Evolutionary conservation across 768 basidiomycete genomes (phyloP).

Genomic region (Serpula lacrymans): DNA sequence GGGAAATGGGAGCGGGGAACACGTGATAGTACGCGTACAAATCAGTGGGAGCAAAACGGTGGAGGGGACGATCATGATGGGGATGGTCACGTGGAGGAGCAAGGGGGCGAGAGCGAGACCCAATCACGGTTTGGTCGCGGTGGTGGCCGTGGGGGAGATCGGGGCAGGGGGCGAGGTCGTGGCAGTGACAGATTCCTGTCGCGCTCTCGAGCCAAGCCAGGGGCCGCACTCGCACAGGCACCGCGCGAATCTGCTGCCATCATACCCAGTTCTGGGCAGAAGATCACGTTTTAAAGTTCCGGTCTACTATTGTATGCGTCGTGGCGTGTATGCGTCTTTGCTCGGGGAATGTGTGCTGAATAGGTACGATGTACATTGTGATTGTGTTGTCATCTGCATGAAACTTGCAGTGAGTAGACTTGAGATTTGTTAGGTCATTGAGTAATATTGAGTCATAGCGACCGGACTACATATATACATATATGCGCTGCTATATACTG

Average conservation of each 20-base stretch:
- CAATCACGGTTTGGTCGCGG: too few relatives aligned
- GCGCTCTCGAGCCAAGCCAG: constrained; percentile 62
- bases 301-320: too few relatives aligned
- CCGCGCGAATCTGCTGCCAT: constrained; percentile 76
- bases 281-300: constrained; percentile 64
- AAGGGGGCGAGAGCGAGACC: background rate
- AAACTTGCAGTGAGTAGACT: too few relatives aligned
- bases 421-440: too few relatives aligned
- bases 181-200: too few relatives aligned
- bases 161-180: too few relatives aligned
- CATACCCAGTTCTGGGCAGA: constrained; percentile 60
- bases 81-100: constrained; percentile 1
- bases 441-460: too few relatives aligned
- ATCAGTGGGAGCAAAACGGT: constrained; percentile 6
- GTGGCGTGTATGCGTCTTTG: too few relatives aligned
- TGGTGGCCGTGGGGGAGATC: constrained; percentile 5
- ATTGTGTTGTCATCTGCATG: too few relatives aligned
- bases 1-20: constrained; percentile 3
- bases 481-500: background rate
- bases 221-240: constrained; percentile 76
- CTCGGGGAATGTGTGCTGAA: too few relatives aligned
- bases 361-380: too few relatives aligned
- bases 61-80: constrained; percentile 5
- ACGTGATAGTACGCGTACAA: background rate
- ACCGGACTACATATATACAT: too few relatives aligned